A percentile compares a stretch with the other conserved stretches of the same genome.
phyloP scores from a whole-genome alignment of 208 protist genomes.

The Trypanosoma mega region DNA sequence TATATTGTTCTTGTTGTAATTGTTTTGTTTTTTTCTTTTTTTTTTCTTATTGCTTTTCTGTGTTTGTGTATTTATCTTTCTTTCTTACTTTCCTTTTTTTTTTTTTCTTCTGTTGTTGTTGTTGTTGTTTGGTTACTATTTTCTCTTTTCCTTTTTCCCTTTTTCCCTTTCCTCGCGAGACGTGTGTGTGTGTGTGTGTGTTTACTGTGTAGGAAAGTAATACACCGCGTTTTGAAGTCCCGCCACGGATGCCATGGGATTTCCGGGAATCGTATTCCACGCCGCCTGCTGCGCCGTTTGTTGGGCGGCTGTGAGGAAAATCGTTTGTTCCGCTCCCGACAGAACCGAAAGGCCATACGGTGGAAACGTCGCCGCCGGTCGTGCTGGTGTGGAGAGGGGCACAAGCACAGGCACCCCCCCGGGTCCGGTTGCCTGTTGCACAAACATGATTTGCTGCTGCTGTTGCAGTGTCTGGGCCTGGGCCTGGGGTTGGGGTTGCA shows the following conservation, averaged over 20 bases:
- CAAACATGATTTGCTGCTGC: not conserved
- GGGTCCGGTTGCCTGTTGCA: not conserved
- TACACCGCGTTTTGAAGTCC: not conserved
- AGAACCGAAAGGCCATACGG: not conserved
- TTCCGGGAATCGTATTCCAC: not conserved
- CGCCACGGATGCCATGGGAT: not conserved
- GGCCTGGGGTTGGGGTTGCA: not conserved
- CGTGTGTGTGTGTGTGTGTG: too few relatives aligned
- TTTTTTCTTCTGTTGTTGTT: too few relatives aligned
- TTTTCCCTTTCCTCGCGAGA: too few relatives aligned
- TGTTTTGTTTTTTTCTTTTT: too few relatives aligned
- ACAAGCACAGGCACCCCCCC: too few relatives aligned
- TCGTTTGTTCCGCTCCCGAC: constrained; percentile 1
- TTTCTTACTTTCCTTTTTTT: too few relatives aligned
- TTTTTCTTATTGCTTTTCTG: too few relatives aligned
- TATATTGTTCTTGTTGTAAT: too few relatives aligned
- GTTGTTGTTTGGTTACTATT: too few relatives aligned
- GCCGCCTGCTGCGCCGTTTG: not conserved
- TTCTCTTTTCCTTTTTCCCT: too few relatives aligned
- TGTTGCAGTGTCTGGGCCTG: constrained; percentile 7
- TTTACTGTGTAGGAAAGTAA: not conserved
- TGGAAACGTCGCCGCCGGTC: not conserved
- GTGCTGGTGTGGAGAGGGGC: not conserved
- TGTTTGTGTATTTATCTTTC: too few relatives aligned
- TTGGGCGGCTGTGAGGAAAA: constrained; percentile 7